Percentiles rank a stretch among this genome's conserved stretches.
Conservation (phyloP, 768 basidiomycete species). For the Suillus paluster region DNA sequence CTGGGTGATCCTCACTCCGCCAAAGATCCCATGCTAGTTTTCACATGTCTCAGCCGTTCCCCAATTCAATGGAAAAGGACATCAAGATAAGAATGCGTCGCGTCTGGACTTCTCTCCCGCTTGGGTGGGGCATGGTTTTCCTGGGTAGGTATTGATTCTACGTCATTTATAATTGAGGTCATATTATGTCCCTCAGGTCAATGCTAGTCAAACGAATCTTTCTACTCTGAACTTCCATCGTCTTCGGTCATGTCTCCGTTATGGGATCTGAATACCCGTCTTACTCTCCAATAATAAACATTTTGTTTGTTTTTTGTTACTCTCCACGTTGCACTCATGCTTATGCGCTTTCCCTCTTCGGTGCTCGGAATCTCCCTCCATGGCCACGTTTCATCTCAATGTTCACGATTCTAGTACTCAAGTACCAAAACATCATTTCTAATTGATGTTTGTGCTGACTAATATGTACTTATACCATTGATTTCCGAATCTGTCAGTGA, state of each 20-base stretch:
- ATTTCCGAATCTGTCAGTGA: no score
- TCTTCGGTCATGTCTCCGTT: conserved; percentile 14
- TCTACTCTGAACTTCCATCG: conserved; percentile 41
- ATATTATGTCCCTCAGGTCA: conserved; percentile 53
- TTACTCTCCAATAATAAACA: conserved; percentile 51
- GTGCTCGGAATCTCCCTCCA: no score
- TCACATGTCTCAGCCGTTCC: conserved; percentile 64
- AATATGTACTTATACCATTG: no score
- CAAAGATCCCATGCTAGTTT: conserved; percentile 73
- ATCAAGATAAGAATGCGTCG: conserved; percentile 44
- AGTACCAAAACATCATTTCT: no score
- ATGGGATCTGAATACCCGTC: conserved; percentile 49
- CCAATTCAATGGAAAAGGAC: conserved; percentile 64
- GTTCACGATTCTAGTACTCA: no score
- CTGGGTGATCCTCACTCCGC: conserved; percentile 57
- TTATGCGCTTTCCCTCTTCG: conserved; percentile 55
- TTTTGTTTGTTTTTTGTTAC: no score
- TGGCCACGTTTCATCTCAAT: no score
- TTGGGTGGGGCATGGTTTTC: conserved; percentile 74
- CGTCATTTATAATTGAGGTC: conserved; percentile 1
- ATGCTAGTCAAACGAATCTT: conserved; percentile 77
- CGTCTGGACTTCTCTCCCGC: conserved; percentile 59
- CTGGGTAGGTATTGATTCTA: conserved; percentile 49
- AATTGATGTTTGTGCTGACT: no score
- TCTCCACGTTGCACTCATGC: conserved; percentile 76